phyloP scores from a whole-genome alignment of 257 asterid genomes.

The Perilla frutescens region DNA sequence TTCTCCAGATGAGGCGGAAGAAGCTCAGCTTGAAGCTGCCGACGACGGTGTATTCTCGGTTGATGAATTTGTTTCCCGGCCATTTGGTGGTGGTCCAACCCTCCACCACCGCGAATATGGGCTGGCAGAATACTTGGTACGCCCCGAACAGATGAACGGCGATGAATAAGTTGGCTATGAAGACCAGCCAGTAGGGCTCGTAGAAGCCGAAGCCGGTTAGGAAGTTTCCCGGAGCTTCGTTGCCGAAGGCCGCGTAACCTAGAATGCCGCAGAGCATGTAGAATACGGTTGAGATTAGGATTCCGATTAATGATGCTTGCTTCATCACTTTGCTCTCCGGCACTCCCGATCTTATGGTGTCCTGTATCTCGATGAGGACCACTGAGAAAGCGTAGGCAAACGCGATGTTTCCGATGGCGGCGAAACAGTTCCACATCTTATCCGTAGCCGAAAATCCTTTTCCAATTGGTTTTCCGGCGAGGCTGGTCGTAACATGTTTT shows the following conservation, averaged over 20 bases:
- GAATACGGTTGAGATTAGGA: slow-evolving; percentile 50
- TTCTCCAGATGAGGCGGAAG: slow-evolving; percentile 70
- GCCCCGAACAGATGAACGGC: slow-evolving; percentile 74
- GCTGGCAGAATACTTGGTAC: slow-evolving; percentile 76
- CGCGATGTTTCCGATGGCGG: slow-evolving; percentile 77
- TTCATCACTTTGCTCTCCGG: slow-evolving; percentile 67
- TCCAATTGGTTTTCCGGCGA: slow-evolving; percentile 60
- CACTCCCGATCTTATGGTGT: slow-evolving; percentile 56
- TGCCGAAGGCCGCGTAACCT: slow-evolving; percentile 81
- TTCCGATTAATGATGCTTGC: slow-evolving; percentile 48
- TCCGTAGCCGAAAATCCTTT: slow-evolving; percentile 37
- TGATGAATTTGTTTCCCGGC: slow-evolving; percentile 43
- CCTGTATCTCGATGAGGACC: slow-evolving; percentile 78
- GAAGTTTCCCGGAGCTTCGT: slow-evolving; percentile 77
- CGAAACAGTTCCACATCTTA: slow-evolving; percentile 68
- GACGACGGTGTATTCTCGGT: slow-evolving; percentile 31
- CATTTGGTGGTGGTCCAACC: slow-evolving; percentile 41
- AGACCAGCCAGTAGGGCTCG: slow-evolving; percentile 77
- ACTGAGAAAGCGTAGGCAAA: slow-evolving; percentile 69
- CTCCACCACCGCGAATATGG: slow-evolving; percentile 63
- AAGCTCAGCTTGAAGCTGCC: slow-evolving; percentile 41
- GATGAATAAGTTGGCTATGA: slow-evolving; percentile 61
- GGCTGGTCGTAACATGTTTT: slow-evolving; percentile 42
- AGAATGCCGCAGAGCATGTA: slow-evolving; percentile 63
- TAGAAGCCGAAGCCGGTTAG: slow-evolving; percentile 80